Conservation (phyloP, 768 basidiomycete genomes). For the Trametes maxima region DNA sequence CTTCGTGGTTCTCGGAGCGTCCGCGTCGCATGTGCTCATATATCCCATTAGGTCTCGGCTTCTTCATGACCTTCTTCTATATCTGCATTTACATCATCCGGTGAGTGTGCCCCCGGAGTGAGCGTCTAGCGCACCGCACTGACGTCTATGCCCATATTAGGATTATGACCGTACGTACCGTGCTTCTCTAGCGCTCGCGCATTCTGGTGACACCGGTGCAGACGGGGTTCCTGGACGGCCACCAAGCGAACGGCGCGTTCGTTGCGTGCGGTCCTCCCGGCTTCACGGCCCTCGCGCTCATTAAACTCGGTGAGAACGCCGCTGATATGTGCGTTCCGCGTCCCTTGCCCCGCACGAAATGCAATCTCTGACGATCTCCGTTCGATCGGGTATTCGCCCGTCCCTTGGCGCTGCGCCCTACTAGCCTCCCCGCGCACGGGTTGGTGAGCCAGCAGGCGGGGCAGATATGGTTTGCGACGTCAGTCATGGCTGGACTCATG, state of each 20-base stretch:
- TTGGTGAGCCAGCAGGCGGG: conserved; percentile 43
- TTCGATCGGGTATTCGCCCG: conserved; percentile 13
- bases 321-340: conserved; percentile 37
- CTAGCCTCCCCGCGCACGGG: conserved; percentile 38
- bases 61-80: conserved; percentile 54
- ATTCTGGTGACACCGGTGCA: conserved; percentile 14
- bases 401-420: conserved; percentile 3
- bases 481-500: conserved; percentile 42
- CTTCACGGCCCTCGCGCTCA: conserved; percentile 50
- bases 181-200: background rate
- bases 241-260: conserved; percentile 52
- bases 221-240: conserved; percentile 51
- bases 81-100: conserved; percentile 52
- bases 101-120: conserved; percentile 28
- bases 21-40: background rate
- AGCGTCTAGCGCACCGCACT: conserved; percentile 1
- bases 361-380: conserved; percentile 9
- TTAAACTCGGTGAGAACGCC: conserved; percentile 45
- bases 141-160: conserved; percentile 19
- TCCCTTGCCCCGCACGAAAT: background rate
- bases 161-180: conserved; percentile 40
- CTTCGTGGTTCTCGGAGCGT: conserved; percentile 13
- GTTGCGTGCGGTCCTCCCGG: conserved; percentile 52
- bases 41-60: conserved; percentile 39
- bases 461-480: conserved; percentile 47